A percentile compares a stretch with the other conserved stretches of the same genome.
Evolutionary conservation across 345 rosid genomes (phyloP).

Genomic region (Populus ilicifolia): DNA sequence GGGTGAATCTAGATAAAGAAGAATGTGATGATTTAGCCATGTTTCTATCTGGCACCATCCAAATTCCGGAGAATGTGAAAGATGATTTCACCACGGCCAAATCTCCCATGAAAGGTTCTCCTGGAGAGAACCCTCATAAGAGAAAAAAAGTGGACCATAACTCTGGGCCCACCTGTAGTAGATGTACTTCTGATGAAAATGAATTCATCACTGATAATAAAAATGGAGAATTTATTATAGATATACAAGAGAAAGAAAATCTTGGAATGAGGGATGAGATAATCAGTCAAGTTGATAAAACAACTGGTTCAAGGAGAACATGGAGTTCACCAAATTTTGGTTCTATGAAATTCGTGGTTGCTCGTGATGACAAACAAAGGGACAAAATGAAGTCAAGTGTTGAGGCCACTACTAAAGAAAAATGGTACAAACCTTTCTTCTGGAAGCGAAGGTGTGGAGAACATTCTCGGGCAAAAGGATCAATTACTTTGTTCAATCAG

Average conservation of each 20-base stretch:
- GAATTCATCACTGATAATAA: slow-evolving; percentile 22
- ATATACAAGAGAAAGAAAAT: slow-evolving; percentile 36
- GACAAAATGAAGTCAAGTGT: slow-evolving; percentile 22
- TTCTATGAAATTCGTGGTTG: slow-evolving; percentile 54
- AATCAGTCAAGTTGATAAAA: slow-evolving; percentile 32
- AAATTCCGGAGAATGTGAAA: slow-evolving; percentile 25
- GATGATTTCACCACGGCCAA: slow-evolving; percentile 30
- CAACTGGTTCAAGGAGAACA: slow-evolving; percentile 45
- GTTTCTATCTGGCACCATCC: slow-evolving; percentile 66
- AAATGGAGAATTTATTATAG: slow-evolving; percentile 33
- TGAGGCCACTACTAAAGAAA: slow-evolving; percentile 69
- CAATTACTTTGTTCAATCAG: slow-evolving; percentile 42
- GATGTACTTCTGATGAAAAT: slow-evolving; percentile 25
- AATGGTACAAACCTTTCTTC: slow-evolving; percentile 50
- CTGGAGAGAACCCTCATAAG: slow-evolving; percentile 22
- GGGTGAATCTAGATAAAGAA: slow-evolving; percentile 70
- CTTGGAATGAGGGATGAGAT: slow-evolving; percentile 33
- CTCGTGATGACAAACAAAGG: slow-evolving; percentile 35
- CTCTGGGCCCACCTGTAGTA: slow-evolving; percentile 27
- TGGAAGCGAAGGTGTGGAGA: slow-evolving; percentile 55
- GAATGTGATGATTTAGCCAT: slow-evolving; percentile 79
- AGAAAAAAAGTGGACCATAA: slow-evolving; percentile 30
- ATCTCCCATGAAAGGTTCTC: slow-evolving; percentile 25
- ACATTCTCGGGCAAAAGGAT: slow-evolving; percentile 31
- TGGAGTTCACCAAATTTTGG: slow-evolving; percentile 66